These are phyloP conservation scores for Sophora flavescens DNA, from an alignment of 306 rosid genomes.

Conservation along the genomic window DNA sequence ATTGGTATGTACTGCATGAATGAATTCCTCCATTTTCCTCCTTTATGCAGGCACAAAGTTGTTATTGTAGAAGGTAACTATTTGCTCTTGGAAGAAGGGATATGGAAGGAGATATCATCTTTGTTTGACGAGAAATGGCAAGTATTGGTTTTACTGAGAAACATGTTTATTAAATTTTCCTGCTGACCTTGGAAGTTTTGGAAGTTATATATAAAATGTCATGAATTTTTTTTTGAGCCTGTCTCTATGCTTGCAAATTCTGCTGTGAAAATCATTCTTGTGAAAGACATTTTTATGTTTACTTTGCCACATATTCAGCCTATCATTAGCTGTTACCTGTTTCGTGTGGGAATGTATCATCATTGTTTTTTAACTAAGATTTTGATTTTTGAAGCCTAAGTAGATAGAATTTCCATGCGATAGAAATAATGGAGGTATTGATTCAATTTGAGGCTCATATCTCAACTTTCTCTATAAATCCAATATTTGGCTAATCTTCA, in stretches of 20 bases:
- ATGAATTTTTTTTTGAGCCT: conserved; percentile 6
- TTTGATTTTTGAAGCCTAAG: conserved; percentile 32
- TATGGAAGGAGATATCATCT: conserved; percentile 84
- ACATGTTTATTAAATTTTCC: neutral
- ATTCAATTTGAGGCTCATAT: neutral
- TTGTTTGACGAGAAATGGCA: conserved; percentile 86
- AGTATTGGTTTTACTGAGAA: conserved; percentile 42
- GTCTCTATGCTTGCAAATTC: conserved; percentile 22
- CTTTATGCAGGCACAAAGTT: conserved; percentile 72
- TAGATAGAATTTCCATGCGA: conserved; percentile 1
- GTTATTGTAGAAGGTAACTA: conserved; percentile 90
- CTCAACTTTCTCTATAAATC: conserved; percentile 1
- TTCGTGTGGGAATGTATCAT: neutral
- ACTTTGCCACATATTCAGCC: conserved; percentile 24
- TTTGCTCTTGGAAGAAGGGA: conserved; percentile 72
- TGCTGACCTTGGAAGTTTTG: conserved; percentile 22
- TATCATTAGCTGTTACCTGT: conserved; percentile 19
- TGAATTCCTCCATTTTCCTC: conserved; percentile 36
- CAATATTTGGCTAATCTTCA: conserved; percentile 16
- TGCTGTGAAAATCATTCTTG: conserved; percentile 28
- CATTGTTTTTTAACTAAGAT: conserved; percentile 19
- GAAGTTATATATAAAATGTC: conserved; percentile 17
- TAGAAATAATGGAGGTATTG: conserved; percentile 15
- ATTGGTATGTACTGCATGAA: conserved; percentile 5
- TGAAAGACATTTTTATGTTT: conserved; percentile 27